Conservation (phyloP, 2,329 filamentous ascomycete genomes). For the Diaporthe nobilis region DNA sequence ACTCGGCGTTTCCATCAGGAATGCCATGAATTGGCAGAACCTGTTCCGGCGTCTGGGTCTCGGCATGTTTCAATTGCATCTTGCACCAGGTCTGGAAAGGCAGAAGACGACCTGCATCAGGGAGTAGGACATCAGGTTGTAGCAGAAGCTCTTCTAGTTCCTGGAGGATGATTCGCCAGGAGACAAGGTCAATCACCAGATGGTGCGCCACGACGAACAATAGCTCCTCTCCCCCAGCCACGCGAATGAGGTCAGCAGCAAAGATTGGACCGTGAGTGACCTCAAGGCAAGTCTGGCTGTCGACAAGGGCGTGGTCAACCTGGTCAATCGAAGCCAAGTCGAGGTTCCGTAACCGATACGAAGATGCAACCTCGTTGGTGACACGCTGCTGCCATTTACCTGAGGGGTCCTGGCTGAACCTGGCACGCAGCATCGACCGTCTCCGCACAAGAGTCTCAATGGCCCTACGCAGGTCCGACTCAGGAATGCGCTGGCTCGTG, state of each 20-base stretch:
- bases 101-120: background rate
- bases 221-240: conserved; percentile 31
- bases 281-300: conserved; percentile 35
- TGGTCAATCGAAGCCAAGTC: conserved; percentile 34
- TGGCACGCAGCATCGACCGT: conserved; percentile 54
- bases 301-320: conserved; percentile 43
- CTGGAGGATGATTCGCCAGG: conserved; percentile 59
- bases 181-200: conserved; percentile 58
- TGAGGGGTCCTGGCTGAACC: conserved; percentile 44
- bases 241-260: conserved; percentile 42
- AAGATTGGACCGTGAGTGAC: conserved; percentile 46
- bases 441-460: conserved; percentile 46
- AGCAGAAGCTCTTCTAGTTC: conserved; percentile 56
- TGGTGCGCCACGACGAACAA: conserved; percentile 53
- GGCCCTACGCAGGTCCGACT: conserved; percentile 42
- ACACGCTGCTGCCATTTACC: conserved; percentile 48
- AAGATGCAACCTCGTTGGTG: conserved; percentile 36
- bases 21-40: background rate
- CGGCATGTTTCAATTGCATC: conserved; percentile 9
- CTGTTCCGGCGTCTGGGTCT: background rate
- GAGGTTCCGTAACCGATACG: conserved; percentile 41
- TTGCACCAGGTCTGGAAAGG: conserved; percentile 12
- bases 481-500: conserved; percentile 44
- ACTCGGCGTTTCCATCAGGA: background rate
- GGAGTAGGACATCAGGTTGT: background rate